Base-by-base conservation (phyloP, 257 asterid species). In the Primulina tabacum region DNA sequence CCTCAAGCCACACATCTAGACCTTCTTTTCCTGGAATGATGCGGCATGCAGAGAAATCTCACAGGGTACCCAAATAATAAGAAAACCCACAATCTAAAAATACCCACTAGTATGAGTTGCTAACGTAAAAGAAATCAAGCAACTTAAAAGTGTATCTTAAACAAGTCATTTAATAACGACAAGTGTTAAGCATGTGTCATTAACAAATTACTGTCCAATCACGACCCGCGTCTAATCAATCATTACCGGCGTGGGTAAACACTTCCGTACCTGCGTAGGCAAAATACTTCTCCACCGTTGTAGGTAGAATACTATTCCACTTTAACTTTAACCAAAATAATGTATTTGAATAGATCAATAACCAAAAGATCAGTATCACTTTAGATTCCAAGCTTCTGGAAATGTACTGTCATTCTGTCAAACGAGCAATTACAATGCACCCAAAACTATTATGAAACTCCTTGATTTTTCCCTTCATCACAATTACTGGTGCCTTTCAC, bases 1-100 rank as follows among this genome's bases (percentile, higher is more conserved):
- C 87, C 82, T 80, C 86, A 65, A 90, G 89, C 97, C 98, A 92
- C 78, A 76, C 77, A 60, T 74, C 70, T 55, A 88, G 85, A 69
- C 82, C 92, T 70, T 76, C 76, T 17, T 61, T 72, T 67, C 97
- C 97, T 92, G 86, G 65, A 47, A 26, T 50, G 8, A 16, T 33
- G 65, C 73, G 75, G 81, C 76, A 73, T 79, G 78, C 64, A 62
- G 61, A 35, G 58, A 70, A 75, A 68, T 62, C 57, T 68, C 43
- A 75, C 56, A 50, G 72, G 65, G 65, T 37, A 72, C 35, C 60
- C 37, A 59, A 53, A 26, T 37, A 38, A 16, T 53, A 58, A 67
- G 34, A 29, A 55, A 40, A 10, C 47, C 62, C 26, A 16, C 21
- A 50, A 14, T 50, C 57, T 50, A 17, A 50, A 50, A 17, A 50